Percentiles rank a stretch among this genome's conserved stretches.
Evolutionary conservation across 257 asterid genomes (phyloP).

Genomic region (Solanum lycopersicoides): DNA sequence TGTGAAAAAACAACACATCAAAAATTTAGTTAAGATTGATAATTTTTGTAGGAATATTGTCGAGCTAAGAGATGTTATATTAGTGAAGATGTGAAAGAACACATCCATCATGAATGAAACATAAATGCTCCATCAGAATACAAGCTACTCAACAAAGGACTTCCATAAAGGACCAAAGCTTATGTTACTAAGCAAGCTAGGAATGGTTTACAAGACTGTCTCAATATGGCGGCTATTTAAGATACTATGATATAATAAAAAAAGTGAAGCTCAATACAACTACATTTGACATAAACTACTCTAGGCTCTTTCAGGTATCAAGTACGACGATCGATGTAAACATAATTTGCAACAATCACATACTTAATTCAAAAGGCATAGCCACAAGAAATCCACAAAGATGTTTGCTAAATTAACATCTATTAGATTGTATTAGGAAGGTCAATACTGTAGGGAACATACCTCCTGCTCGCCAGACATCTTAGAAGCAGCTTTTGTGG

Average conservation of each 20-base stretch:
- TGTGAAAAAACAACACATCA: not conserved
- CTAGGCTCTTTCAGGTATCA: not conserved
- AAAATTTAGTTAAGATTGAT: not conserved
- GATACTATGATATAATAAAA: not conserved
- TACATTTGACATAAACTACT: not conserved
- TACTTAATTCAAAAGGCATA: not conserved
- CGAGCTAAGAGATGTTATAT: not conserved
- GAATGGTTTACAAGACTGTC: not conserved
- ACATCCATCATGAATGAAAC: not conserved
- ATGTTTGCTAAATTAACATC: not conserved
- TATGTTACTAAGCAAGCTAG: not conserved
- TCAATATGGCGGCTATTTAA: not conserved
- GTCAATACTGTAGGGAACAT: constrained; percentile 1
- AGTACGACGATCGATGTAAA: not conserved
- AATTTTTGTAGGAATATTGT: not conserved
- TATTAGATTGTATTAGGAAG: not conserved
- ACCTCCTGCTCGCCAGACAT: constrained; percentile 72
- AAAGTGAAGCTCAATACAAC: not conserved
- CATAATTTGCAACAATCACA: not conserved
- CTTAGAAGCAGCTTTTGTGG: constrained; percentile 37
- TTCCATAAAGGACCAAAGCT: not conserved
- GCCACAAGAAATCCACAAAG: not conserved
- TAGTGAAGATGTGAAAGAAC: not conserved
- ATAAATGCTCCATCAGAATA: not conserved
- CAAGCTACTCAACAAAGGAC: not conserved